Evolutionary conservation across 2,329 filamentous ascomycete genomes (phyloP), one percentile per base, ranked within the genome.

Genomic region (Fusarium chlamydosporum): DNA sequence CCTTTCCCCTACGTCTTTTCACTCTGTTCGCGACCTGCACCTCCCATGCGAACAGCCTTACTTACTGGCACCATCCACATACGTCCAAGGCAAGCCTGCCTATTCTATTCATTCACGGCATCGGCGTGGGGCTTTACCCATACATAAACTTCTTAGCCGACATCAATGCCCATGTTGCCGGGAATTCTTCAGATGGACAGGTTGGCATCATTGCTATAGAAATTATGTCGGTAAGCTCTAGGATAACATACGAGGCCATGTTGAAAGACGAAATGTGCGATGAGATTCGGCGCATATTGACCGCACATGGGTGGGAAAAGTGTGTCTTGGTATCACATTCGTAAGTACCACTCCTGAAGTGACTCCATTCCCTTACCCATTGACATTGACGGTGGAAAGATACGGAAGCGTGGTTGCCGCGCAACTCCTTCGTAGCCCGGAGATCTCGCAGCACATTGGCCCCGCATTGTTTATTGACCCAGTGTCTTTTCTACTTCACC

Each of bases 31-130:
- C 82, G 1, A 76, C 75, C n/a, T 75, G 81, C 12, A 70, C 70
- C 6, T 88, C 86, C 3, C 80, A 83, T 9, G 82, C 82, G 1
- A 78, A 81, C 41, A 76, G 81, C 15, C 76, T 88, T 4, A 83
- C 83, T 37, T 90, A 90, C 78, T 90, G 87, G 86, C 81, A 88
- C 68, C 83, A 84, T 27, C 84, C 84, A 11, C 88, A 91, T 67
- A 89, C 83, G 1, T 88, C 88, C 3, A 84, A 82, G 56, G 85
- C 81, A 1, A 81, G 82, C 41, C 79, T 86, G 4, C 88, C 88
- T 0, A 75, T 91, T 15, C 76, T 91, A 7, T 90, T 89, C 74
- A 83, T 91, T 31, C 88, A 91, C 68, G 88, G 89, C 31, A 89
- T 90, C 56, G 87, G 88, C 76, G 45, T 77, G 31, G 75, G 75